Conservation (phyloP, 768 basidiomycete genomes). For the Kwoniella bestiolae region DNA sequence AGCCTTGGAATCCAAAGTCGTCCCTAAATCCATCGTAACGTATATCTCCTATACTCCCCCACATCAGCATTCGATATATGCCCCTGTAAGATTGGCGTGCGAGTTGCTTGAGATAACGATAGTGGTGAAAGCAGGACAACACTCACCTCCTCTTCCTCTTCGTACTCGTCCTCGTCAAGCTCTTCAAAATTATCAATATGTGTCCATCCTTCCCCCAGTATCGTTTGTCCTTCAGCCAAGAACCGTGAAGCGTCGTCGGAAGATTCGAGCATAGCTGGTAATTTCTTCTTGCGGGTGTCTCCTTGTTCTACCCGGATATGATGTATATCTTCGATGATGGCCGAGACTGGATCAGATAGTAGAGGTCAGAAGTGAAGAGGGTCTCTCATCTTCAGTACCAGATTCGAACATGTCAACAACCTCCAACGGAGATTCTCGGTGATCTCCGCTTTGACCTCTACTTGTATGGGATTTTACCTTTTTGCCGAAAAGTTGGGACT, state of each 20-base stretch:
- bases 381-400: too few species aligned
- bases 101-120: not conserved
- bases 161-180: conserved; percentile 67
- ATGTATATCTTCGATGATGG: too few species aligned
- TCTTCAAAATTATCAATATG: conserved; percentile 69
- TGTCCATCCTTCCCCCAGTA: conserved; percentile 73
- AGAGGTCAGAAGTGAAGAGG: too few species aligned
- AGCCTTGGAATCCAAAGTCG: conserved; percentile 54
- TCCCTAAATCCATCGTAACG: conserved; percentile 73
- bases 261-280: conserved; percentile 32
- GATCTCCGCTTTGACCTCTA: not conserved
- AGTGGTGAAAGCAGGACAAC: not conserved
- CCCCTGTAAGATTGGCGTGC: not conserved
- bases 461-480: too few species aligned
- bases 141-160: conserved; percentile 62
- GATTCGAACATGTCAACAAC: not conserved
- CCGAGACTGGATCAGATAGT: too few species aligned
- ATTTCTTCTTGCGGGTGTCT: too few species aligned
- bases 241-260: conserved; percentile 35
- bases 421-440: not conserved
- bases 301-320: too few species aligned
- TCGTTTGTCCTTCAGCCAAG: conserved; percentile 43
- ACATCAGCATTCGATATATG: not conserved
- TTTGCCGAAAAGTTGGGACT: not conserved
- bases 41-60: conserved; percentile 64